Evolutionary conservation across 2,329 filamentous ascomycete species (phyloP).

Genomic region (Fonsecaea pugnacius): DNA sequence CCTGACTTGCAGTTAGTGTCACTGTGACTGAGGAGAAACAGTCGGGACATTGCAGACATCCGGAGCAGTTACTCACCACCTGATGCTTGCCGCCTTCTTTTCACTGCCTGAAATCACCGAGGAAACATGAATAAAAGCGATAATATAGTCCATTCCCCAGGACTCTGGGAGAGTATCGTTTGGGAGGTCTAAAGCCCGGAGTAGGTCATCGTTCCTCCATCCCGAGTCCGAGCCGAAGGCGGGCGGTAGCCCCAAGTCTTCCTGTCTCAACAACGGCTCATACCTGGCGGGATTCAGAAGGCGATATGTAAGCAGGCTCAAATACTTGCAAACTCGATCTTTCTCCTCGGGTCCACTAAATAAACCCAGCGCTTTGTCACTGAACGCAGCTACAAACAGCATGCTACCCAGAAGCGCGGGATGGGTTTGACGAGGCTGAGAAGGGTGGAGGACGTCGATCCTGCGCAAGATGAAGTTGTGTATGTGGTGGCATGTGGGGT

Average conservation of each 20-base stretch:
- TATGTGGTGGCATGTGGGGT: constrained; percentile 55
- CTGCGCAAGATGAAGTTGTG: constrained; percentile 54
- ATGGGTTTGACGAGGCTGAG: constrained; percentile 49
- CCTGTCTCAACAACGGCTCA: constrained; percentile 37
- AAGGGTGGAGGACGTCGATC: constrained; percentile 49
- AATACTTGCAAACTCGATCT: constrained; percentile 40
- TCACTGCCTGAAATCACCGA: constrained; percentile 34
- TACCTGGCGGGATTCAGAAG: constrained; percentile 36
- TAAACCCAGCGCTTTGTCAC: constrained; percentile 51
- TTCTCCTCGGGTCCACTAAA: constrained; percentile 49
- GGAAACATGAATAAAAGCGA: constrained; percentile 34
- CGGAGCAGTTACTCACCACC: constrained; percentile 23
- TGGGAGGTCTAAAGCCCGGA: constrained; percentile 27
- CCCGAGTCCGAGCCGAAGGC: constrained; percentile 26
- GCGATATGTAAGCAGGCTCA: constrained; percentile 44
- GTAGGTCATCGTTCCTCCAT: constrained; percentile 31
- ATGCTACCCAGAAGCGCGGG: constrained; percentile 55
- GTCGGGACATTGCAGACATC: background rate
- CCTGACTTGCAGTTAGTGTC: constrained; percentile 18
- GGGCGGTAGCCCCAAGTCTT: constrained; percentile 35
- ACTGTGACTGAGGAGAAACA: background rate
- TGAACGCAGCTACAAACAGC: constrained; percentile 56
- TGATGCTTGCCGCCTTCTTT: constrained; percentile 35
- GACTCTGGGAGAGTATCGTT: constrained; percentile 25
- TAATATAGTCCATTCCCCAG: constrained; percentile 35